Evolutionary conservation across 108 stramenopile genomes (phyloP).

Genomic region (Nitzschia palea): DNA sequence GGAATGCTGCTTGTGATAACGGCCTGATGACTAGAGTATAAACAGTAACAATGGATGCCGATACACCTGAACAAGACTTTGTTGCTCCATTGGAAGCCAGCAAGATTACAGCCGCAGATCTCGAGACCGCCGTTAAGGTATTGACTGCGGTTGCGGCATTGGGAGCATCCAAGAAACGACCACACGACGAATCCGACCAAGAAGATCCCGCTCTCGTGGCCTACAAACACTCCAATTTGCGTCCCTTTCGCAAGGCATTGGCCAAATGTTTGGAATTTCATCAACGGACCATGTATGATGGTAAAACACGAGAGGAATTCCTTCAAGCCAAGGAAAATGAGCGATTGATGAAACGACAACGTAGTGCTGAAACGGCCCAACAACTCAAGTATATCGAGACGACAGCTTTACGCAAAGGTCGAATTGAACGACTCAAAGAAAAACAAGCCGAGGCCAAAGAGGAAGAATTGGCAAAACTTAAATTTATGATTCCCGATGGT

Average conservation of each 20-base stretch:
- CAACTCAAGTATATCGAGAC: constrained; percentile 74
- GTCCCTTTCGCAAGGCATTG: constrained; percentile 73
- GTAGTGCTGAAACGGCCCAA: constrained; percentile 55
- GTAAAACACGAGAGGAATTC: constrained; percentile 52
- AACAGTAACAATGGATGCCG: too few relatives aligned
- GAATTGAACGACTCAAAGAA: constrained; percentile 64
- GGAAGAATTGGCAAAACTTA: constrained; percentile 58
- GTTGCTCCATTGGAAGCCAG: constrained; percentile 14
- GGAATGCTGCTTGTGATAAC: too few relatives aligned
- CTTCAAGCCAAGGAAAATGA: constrained; percentile 44
- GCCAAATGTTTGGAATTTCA: constrained; percentile 60
- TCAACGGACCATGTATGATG: constrained; percentile 61
- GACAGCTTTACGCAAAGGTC: constrained; percentile 62
- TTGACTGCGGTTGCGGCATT: constrained; percentile 54
- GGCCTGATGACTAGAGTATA: too few relatives aligned
- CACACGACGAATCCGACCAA: not conserved
- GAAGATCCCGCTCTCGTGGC: constrained; percentile 8
- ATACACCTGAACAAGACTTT: too few relatives aligned
- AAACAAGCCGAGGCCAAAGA: constrained; percentile 56
- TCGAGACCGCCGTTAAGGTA: constrained; percentile 53
- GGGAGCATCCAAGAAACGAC: constrained; percentile 15
- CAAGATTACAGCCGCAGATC: constrained; percentile 44
- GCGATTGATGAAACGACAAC: constrained; percentile 66
- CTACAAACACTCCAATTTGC: constrained; percentile 53
- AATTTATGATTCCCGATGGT: constrained; percentile 75